phyloP scores from a whole-genome alignment of 257 asterid species.

The Penstemon newberryi region DNA sequence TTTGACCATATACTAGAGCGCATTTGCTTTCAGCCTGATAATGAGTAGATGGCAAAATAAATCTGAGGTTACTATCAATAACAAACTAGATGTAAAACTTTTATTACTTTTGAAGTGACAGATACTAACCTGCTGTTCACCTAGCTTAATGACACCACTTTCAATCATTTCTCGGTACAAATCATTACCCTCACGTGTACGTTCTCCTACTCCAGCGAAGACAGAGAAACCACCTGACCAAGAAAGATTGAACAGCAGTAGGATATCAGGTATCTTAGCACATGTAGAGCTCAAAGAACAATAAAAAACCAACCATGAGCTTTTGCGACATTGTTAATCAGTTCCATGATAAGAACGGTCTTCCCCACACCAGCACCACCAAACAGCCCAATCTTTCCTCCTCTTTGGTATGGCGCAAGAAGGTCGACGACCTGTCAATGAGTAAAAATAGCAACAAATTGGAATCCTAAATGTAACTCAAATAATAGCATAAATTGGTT shows the following conservation, averaged over 20 bases:
- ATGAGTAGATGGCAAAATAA: not conserved
- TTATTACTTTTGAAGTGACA: too few relatives aligned
- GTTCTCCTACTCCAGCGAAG: conserved; percentile 99
- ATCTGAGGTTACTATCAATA: conserved; percentile 2
- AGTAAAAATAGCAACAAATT: not conserved
- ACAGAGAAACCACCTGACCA: conserved; percentile 96
- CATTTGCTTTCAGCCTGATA: conserved; percentile 89
- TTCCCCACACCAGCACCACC: conserved; percentile 99
- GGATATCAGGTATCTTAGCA: conserved; percentile 14
- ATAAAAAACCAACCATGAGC: conserved; percentile 72
- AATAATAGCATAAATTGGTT: too few relatives aligned
- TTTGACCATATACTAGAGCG: conserved; percentile 97
- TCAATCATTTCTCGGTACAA: conserved; percentile 99
- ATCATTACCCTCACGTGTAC: conserved; percentile 98
- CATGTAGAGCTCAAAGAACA: not conserved
- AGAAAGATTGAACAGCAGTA: conserved; percentile 11
- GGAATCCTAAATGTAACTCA: not conserved
- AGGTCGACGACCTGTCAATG: conserved; percentile 79
- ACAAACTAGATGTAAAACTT: not conserved
- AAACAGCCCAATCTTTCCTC: conserved; percentile 96
- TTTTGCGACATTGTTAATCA: conserved; percentile 92
- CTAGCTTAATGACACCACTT: conserved; percentile 99
- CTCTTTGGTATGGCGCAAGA: conserved; percentile 98
- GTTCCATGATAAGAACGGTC: conserved; percentile 94
- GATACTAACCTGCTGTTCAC: conserved; percentile 79